Percentiles rank a stretch among this genome's conserved stretches.
Evolutionary conservation across 352 stramenopile genomes (phyloP).

Genomic region (Thraustochytrium striatum): DNA sequence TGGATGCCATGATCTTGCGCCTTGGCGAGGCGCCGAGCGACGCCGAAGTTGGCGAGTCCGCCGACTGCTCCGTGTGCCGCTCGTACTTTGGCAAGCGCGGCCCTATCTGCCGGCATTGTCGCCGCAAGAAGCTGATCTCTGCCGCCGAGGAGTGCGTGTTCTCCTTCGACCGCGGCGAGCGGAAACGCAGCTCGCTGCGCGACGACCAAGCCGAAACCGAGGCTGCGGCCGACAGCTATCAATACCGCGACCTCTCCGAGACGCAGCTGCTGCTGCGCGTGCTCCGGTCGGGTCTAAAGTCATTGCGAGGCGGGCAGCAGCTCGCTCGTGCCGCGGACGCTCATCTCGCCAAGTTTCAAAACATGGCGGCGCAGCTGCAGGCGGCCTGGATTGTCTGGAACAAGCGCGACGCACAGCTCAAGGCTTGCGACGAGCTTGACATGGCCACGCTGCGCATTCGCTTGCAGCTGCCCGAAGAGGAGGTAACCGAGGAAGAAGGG

Average conservation of each 20-base stretch:
- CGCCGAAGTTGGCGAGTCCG: conserved; percentile 61
- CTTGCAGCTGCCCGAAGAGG: conserved; percentile 59
- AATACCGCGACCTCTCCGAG: conserved; percentile 58
- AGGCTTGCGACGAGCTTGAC: conserved; percentile 66
- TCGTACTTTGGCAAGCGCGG: conserved; percentile 50
- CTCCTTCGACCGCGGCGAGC: not conserved
- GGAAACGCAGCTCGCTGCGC: not conserved
- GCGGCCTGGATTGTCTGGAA: conserved; percentile 66
- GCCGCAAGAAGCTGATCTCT: conserved; percentile 51
- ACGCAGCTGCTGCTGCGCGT: conserved; percentile 61
- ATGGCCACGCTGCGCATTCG: conserved; percentile 71
- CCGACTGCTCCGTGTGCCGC: conserved; percentile 51
- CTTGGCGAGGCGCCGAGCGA: conserved; percentile 58
- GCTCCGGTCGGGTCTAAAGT: conserved; percentile 62
- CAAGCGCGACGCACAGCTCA: conserved; percentile 66
- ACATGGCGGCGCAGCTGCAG: not conserved
- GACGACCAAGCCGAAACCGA: conserved; percentile 56
- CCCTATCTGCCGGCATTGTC: conserved; percentile 65
- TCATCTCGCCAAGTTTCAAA: conserved; percentile 6
- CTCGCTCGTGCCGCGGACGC: not conserved
- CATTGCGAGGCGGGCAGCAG: conserved; percentile 44
- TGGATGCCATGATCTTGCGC: conserved; percentile 57
- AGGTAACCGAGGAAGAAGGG: conserved; percentile 52
- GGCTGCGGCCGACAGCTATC: conserved; percentile 50
- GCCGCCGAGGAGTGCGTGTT: conserved; percentile 59